phyloP scores from a whole-genome alignment of 305 asterid genomes.

The Solanum hybrid region DNA sequence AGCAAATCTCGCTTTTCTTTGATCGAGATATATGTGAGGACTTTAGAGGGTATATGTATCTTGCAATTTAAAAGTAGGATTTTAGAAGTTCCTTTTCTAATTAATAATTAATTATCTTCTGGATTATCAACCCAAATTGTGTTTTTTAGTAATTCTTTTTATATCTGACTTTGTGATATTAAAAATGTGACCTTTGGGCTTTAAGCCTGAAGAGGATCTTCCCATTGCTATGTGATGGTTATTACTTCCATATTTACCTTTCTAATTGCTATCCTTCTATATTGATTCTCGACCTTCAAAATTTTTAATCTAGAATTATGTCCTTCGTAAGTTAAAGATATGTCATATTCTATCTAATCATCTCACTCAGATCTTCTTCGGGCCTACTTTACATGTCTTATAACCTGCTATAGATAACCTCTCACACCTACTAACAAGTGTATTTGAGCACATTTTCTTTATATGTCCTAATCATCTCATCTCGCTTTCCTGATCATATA shows the following conservation, averaged over 20 bases:
- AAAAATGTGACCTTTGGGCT: neutral
- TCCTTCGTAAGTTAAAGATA: rapidly evolving
- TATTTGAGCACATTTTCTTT: rapidly evolving
- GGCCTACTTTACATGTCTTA: neutral
- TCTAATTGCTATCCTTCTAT: no score
- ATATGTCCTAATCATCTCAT: neutral
- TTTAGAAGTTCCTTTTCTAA: neutral
- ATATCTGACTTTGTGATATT: neutral
- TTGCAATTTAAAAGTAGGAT: neutral
- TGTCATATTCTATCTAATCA: neutral
- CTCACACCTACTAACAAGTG: neutral
- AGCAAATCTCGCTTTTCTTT: neutral
- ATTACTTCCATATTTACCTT: neutral
- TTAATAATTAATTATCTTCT: neutral
- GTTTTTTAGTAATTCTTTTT: neutral
- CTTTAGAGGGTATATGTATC: neutral
- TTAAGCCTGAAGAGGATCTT: neutral
- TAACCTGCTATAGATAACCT: neutral
- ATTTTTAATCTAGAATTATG: rapidly evolving
- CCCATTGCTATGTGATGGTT: no score
- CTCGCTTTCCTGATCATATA: neutral
- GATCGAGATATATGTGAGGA: neutral
- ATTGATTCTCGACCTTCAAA: no score
- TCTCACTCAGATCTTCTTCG: neutral
- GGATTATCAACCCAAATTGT: neutral